A percentile compares a stretch with the other conserved stretches of the same genome.
These are phyloP conservation scores for Magnusiomyces fungicola DNA, from an alignment of 1,139 yeast species.

Conservation along the genomic window DNA sequence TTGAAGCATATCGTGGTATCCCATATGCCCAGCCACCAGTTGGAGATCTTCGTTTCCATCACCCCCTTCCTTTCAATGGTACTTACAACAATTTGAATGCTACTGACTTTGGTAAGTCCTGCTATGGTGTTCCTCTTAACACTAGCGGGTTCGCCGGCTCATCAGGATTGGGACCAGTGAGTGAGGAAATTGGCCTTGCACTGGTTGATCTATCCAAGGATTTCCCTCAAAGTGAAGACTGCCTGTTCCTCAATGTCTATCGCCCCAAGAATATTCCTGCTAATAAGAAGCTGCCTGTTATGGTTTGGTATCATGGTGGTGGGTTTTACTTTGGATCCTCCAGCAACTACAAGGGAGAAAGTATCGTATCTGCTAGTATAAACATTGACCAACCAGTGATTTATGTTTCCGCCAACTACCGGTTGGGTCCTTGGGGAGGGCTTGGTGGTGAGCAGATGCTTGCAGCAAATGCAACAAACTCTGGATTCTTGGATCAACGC, in stretches of 20 bases:
- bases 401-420: slow-evolving; percentile 20
- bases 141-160: no score
- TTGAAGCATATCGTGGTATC: slow-evolving; percentile 15
- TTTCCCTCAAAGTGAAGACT: slow-evolving; percentile 20
- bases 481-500: slow-evolving; percentile 33
- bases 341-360: slow-evolving; percentile 8
- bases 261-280: slow-evolving; percentile 16
- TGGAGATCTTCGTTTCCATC: slow-evolving; percentile 13
- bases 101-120: slow-evolving; percentile 4
- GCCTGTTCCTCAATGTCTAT: slow-evolving; percentile 26
- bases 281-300: slow-evolving; percentile 24
- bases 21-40: slow-evolving; percentile 16
- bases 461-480: slow-evolving; percentile 19
- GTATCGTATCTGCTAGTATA: slow-evolving; percentile 8
- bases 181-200: no score
- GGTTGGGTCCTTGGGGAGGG: slow-evolving; percentile 34
- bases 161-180: no score
- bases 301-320: slow-evolving; percentile 30
- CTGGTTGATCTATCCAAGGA: no score
- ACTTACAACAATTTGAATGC: slow-evolving; percentile 10
- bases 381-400: slow-evolving; percentile 14
- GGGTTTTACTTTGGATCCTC: slow-evolving; percentile 24
- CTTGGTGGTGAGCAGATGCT: slow-evolving; percentile 25
- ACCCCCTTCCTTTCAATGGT: slow-evolving; percentile 7
- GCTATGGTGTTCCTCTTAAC: no score